Percentiles rank a stretch among this genome's conserved stretches.
phyloP scores from a whole-genome alignment of 2,329 filamentous ascomycete genomes.

The Intubia oerlemansii region DNA sequence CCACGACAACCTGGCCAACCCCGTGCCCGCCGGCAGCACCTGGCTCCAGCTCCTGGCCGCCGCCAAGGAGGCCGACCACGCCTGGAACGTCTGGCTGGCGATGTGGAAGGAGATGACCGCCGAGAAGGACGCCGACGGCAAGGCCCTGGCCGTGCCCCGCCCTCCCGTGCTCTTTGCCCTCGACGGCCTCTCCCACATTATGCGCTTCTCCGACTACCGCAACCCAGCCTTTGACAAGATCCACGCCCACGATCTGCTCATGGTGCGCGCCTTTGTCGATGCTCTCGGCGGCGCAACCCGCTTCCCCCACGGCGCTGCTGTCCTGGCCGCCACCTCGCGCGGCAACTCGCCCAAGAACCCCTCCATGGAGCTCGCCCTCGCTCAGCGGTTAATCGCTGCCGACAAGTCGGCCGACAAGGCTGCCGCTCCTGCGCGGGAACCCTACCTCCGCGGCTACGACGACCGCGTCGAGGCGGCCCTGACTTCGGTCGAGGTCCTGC shows the following conservation, averaged over 20 bases:
- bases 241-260: constrained; percentile 65
- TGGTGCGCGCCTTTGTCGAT: constrained; percentile 55
- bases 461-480: constrained; percentile 31
- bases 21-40: constrained; percentile 37
- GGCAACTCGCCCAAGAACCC: constrained; percentile 46
- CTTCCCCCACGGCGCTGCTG: constrained; percentile 53
- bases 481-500: constrained; percentile 26
- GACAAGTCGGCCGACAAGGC: constrained; percentile 16
- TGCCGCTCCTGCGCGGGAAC: constrained; percentile 20
- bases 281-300: constrained; percentile 38
- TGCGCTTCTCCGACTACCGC: constrained; percentile 58
- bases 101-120: constrained; percentile 56
- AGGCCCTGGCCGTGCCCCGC: constrained; percentile 15
- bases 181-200: constrained; percentile 65
- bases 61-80: constrained; percentile 51
- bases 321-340: constrained; percentile 53
- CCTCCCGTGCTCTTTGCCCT: constrained; percentile 49
- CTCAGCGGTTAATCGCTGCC: constrained; percentile 20
- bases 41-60: constrained; percentile 50
- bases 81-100: constrained; percentile 62
- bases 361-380: constrained; percentile 47
- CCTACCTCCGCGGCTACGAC: constrained; percentile 35
- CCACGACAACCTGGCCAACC: constrained; percentile 27
- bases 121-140: constrained; percentile 8
- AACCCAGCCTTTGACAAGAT: constrained; percentile 48